Base-by-base conservation (phyloP, 805 yeast species). In the Kuraishia hungarica region DNA sequence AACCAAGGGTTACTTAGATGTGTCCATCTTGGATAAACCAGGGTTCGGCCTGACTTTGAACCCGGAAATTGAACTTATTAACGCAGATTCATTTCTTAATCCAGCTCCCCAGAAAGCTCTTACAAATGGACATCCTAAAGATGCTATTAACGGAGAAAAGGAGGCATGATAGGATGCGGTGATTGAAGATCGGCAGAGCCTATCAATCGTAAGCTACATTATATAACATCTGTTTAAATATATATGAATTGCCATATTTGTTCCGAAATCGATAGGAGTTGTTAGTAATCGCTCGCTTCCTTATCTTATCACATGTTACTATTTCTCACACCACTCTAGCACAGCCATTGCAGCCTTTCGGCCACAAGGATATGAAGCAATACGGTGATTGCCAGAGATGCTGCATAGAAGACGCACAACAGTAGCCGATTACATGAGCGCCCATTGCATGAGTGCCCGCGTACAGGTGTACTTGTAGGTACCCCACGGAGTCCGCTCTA, bases 1-100 rank as follows among this genome's bases (percentile, higher is more conserved):
- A 54, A 61, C 65, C 22, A 68, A 75, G 54, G 81, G 82, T 20
- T 70, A 64, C 58, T 64, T 77, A 57, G 70, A 74, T 48, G 71
- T 73, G 19, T 56, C 68, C 1, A 67, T 61, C 7, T 68, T 77
- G 49, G 76, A 77, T 57, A 75, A 74, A 64, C 80, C 81, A 48
- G 82, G 81, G 51, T 77, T 77, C 59, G 81, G 82, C 51, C 64
- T 77, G 56, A 75, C 77, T 23, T 59, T 75, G 54, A 77, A 77
- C 61, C 81, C 80, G 26, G 61, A 69, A 50, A 69, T 75, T 43
- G 66, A 68, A 54, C 64, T 77, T 59, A 64, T 74, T 39, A 72
- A 72, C 55, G 77, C 76, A n/a, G 72, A 69, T 35, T 61, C 60
- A 17, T 61, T 75, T 24, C 66, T 75, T 53, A 62, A 64, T 56